Base-by-base conservation (phyloP, 169 alveolate genomes). In the Eimeria tenella region DNA sequence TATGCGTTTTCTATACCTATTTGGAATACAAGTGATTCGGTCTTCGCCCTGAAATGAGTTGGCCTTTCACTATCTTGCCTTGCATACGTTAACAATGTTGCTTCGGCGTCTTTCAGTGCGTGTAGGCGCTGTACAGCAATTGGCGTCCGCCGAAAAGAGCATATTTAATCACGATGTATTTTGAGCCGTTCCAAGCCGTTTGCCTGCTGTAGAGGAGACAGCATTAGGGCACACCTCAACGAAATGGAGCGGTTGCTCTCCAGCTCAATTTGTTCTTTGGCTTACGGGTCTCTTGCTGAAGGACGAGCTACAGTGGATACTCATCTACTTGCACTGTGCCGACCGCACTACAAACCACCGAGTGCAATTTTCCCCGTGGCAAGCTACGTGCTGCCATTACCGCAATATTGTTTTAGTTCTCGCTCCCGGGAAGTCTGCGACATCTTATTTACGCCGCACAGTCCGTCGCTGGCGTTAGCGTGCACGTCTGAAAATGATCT, bases 271-370 rank as follows among this genome's bases (percentile, higher is more conserved):
- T 56, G 90, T 49, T 6, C 90, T 21, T 68, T 83, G 75, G 90
- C 90, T 9, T 55, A 83, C 60, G 90, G 90, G 75, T 83, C 90
- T 5, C 90, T 83, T 25, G 62, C 90, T 15, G 90, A 83, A 68
- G 90, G 77, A 42, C 77, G 90, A 25, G 90, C 90, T 60, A 60
- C 90, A 83, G 90, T 83, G 58, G 90, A 83, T 42, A 13, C 73
- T 25, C 77, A 83, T 42, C 58, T 83, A 31, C 42, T 83, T 25
- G 53, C 19, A 42, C 50, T 60, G 77, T 83, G 90, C 90, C 90
- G 90, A 10, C 90, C 90, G 10, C 90, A 83, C 50, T 60, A 83
- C 90, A 83, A 83, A 58, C 52, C 77, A 58, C 90, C 90, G 58
- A 60, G 79, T 62, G 90, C 79, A 19, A 17, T 83, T 15, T 15